phyloP scores from a whole-genome alignment of 805 yeast genomes.

The Yarrowia yakushimensis region DNA sequence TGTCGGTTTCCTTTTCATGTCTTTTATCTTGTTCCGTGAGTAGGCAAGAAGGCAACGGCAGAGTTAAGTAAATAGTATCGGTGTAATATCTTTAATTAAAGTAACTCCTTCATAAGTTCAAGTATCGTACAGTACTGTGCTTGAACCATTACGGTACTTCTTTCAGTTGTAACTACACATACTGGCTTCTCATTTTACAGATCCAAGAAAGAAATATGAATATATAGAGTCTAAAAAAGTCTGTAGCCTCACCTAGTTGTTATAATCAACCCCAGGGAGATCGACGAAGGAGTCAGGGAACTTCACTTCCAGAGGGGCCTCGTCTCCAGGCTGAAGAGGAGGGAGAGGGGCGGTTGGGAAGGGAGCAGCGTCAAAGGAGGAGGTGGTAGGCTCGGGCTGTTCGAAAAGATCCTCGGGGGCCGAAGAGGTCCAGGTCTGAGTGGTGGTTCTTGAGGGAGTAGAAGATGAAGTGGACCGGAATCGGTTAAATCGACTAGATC shows the following conservation, averaged over 20 bases:
- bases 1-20: too few relatives aligned
- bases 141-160: too few relatives aligned
- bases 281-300: neutral
- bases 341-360: conserved; percentile 10
- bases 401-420: neutral
- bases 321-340: neutral
- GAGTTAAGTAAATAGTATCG: too few relatives aligned
- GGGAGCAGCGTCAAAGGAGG: conserved; percentile 2
- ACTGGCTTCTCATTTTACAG: too few relatives aligned
- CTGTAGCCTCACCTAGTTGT: neutral
- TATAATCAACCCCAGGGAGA: neutral
- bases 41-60: too few relatives aligned
- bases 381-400: neutral
- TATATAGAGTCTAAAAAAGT: neutral
- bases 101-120: too few relatives aligned
- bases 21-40: too few relatives aligned
- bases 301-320: neutral
- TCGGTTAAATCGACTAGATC: neutral
- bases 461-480: neutral
- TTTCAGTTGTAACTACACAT: too few relatives aligned
- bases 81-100: too few relatives aligned
- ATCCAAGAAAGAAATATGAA: neutral
- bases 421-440: neutral
- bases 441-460: neutral
- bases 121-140: too few relatives aligned